Evolutionary conservation across 192 early-diverging fungal genomes (phyloP).

Genomic region (Neocallimastix lanati): DNA sequence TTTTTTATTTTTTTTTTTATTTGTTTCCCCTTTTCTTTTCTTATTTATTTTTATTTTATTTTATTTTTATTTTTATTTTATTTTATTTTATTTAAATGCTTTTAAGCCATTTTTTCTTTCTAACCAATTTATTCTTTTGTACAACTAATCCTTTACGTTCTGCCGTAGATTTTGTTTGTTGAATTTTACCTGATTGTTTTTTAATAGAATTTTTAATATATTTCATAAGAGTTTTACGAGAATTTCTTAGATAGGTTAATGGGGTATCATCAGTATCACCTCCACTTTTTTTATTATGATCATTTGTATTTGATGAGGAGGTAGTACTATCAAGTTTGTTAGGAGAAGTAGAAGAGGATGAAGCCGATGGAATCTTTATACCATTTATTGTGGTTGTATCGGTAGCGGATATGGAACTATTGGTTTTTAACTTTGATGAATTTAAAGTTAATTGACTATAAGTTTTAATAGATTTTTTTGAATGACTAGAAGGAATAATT

Average conservation of each 20-base stretch:
- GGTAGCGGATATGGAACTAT: not conserved
- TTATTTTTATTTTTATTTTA: not conserved
- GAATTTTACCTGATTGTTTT: not conserved
- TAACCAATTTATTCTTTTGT: not conserved
- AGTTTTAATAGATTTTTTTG: not conserved
- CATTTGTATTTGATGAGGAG: too few species aligned
- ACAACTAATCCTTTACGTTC: not conserved
- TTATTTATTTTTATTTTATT: too few species aligned
- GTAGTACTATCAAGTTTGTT: not conserved
- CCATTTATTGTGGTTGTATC: not conserved
- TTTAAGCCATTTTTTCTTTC: not conserved
- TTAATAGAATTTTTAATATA: not conserved
- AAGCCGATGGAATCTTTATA: not conserved
- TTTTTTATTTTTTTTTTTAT: too few species aligned
- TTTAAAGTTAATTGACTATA: not conserved
- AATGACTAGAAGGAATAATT: not conserved
- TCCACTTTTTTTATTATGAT: not conserved
- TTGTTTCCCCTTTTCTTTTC: too few species aligned
- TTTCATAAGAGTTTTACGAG: not conserved
- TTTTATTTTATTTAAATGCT: not conserved
- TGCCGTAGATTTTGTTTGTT: not conserved
- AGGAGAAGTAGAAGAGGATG: not conserved
- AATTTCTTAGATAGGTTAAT: not conserved
- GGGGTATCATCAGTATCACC: not conserved
- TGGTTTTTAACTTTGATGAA: not conserved